Base-by-base conservation (phyloP, 2,329 filamentous ascomycete species). In the Ascochyta viciae-villosae region DNA sequence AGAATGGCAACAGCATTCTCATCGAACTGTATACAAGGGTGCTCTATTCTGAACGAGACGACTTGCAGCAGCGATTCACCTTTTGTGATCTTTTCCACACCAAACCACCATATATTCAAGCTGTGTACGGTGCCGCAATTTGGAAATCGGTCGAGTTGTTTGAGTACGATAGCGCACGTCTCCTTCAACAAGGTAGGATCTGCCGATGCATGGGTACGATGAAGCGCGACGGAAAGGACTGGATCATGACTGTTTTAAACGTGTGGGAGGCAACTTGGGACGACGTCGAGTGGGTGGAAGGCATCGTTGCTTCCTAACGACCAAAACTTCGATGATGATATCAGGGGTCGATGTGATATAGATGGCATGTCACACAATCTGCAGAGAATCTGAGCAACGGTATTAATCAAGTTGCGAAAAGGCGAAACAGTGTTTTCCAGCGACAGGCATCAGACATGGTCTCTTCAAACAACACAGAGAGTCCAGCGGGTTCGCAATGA, bases 21-120 rank as follows among this genome's bases (percentile, higher is more conserved):
- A 81, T 90, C 56, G 87, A 90, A 67, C 73, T 90, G 0, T 91
- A 87, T 65, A 86, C 86, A 3, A 80, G 84, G 24, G 83, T 90
- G 1, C 77, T 77, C 1, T 80, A 79, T 47, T 89, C 87, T 0
- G 81, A 77, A 50, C 82, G 87, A 0, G 83, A 87, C 52, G 72
- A 75, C 12, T 42, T 50, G 5, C 84, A 81, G 58, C 87, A 91
- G 65, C 78, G 84, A 51, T 89, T 90, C 59, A 80, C 85, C n/a
- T 83, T 90, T 45, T 78, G 79, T 35, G 87, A 89, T 63, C 71
- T 90, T 0, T 87, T 86, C 62, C 83, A 85, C 57, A 80, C 85
- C 19, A 79, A 78, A 10, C 81, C 82, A 5, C 87, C 86, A 0
- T 84, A 83, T 50, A 68, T 85, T 57, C 74, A 81, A 48, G 79